Evolutionary conservation across 257 asterid genomes (phyloP).

Genomic region (Cinchona pubescens): DNA sequence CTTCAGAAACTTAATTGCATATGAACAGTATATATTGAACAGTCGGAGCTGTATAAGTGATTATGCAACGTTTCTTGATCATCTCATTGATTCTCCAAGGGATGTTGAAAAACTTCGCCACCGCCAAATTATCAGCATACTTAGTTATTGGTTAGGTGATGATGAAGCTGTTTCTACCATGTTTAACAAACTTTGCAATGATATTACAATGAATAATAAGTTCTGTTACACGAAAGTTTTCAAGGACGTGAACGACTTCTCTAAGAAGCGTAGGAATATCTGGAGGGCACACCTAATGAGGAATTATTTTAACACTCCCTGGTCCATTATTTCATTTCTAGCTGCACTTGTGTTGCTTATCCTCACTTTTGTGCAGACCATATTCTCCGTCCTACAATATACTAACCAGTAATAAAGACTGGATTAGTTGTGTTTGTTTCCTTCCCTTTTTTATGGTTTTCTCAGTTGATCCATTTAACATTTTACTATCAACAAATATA

Average conservation of each 20-base stretch:
- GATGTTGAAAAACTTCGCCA: neutral
- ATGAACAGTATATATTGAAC: neutral
- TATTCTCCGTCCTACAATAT: too few species aligned
- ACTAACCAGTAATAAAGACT: too few species aligned
- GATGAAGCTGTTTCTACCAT: neutral
- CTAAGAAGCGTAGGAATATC: neutral
- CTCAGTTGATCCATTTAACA: too few species aligned
- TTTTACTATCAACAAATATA: too few species aligned
- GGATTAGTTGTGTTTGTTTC: too few species aligned
- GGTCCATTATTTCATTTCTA: too few species aligned
- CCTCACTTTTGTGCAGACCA: too few species aligned
- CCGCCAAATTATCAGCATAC: neutral
- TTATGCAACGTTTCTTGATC: neutral
- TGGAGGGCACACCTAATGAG: neutral
- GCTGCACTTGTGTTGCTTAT: too few species aligned
- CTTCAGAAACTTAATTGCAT: neutral
- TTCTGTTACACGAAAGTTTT: neutral
- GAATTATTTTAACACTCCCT: too few species aligned
- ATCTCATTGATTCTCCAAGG: neutral
- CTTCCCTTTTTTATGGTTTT: too few species aligned
- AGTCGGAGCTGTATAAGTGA: neutral
- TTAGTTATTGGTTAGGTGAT: neutral
- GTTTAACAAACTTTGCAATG: neutral
- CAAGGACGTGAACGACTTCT: neutral
- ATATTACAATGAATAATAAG: neutral